A percentile compares a stretch with the other conserved stretches of the same genome.
phyloP scores from a whole-genome alignment of 176 grass and related monocot genomes.

The Neostapfia colusana region DNA sequence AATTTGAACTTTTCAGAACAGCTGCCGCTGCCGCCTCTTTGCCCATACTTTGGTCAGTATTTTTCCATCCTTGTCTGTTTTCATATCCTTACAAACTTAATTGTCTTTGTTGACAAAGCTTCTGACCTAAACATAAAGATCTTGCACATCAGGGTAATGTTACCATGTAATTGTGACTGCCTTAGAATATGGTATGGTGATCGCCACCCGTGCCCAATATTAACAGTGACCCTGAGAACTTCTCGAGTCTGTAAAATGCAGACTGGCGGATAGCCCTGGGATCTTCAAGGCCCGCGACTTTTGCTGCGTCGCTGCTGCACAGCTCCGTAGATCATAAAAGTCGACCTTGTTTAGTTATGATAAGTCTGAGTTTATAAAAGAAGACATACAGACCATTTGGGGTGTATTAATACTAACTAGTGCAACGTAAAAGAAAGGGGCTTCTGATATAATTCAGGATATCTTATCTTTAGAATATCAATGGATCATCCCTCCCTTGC shows the following conservation, averaged over 20 bases:
- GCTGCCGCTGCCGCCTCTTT: constrained; percentile 29
- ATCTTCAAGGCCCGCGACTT: not conserved
- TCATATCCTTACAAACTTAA: not conserved
- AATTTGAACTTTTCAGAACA: constrained; percentile 15
- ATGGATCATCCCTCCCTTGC: not conserved
- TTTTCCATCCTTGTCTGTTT: not conserved
- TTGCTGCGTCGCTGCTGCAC: not conserved
- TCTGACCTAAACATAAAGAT: not conserved
- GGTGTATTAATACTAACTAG: constrained; percentile 3
- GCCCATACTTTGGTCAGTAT: constrained; percentile 32
- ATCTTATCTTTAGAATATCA: not conserved
- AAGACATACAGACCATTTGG: not conserved
- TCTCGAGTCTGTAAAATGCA: constrained; percentile 4
- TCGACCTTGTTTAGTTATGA: constrained; percentile 4
- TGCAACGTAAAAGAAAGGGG: not conserved
- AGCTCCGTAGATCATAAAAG: not conserved
- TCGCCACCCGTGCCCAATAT: not conserved
- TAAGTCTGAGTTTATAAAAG: constrained; percentile 5
- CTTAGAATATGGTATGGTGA: not conserved
- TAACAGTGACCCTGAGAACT: not conserved
- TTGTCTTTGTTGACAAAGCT: constrained; percentile 11
- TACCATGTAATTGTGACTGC: not conserved
- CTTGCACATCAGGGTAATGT: not conserved
- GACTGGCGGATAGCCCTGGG: not conserved
- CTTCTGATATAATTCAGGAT: not conserved